A percentile compares a stretch with the other conserved stretches of the same genome.
Evolutionary conservation across 164 flowering plant genomes (phyloP).

Genomic region (Kingdonia uniflora): DNA sequence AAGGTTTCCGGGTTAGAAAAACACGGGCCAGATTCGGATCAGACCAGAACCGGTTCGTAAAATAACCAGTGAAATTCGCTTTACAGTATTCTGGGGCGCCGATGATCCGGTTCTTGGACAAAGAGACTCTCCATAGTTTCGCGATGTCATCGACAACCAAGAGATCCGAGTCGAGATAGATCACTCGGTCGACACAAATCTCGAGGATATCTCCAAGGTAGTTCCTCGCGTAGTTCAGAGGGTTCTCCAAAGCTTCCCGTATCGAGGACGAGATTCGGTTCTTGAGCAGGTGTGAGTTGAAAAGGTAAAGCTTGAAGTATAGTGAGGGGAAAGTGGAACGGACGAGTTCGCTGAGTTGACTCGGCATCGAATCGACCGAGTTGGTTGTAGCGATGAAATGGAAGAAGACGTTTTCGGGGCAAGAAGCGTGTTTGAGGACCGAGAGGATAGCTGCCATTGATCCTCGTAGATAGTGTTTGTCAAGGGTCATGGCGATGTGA

Average conservation of each 20-base stretch:
- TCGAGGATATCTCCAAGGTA: slow-evolving; percentile 55
- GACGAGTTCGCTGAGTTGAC: slow-evolving; percentile 16
- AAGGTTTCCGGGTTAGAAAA: slow-evolving; percentile 33
- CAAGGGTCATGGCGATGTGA: slow-evolving; percentile 37
- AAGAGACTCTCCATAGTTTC: slow-evolving; percentile 45
- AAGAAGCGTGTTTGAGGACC: slow-evolving; percentile 55
- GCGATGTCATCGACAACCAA: slow-evolving; percentile 59
- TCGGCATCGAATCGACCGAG: slow-evolving; percentile 36
- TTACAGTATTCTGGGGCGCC: slow-evolving; percentile 90
- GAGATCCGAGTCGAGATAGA: slow-evolving; percentile 72
- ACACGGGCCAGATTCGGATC: slow-evolving; percentile 34
- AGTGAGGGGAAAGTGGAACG: slow-evolving; percentile 63
- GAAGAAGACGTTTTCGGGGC: slow-evolving; percentile 67
- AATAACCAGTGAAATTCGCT: slow-evolving; percentile 68
- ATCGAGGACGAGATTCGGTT: slow-evolving; percentile 54
- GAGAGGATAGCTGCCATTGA: slow-evolving; percentile 66
- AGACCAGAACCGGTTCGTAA: slow-evolving; percentile 68
- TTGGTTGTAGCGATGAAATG: slow-evolving; percentile 63
- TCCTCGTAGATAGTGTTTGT: slow-evolving; percentile 44
- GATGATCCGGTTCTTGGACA: slow-evolving; percentile 34
- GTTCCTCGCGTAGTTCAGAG: slow-evolving; percentile 67
- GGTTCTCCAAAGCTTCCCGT: slow-evolving; percentile 63
- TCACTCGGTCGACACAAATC: slow-evolving; percentile 46
- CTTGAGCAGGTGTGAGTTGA: slow-evolving; percentile 35
- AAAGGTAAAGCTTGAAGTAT: slow-evolving; percentile 55